These are phyloP conservation scores for Malus sieversii DNA, from an alignment of 306 rosid genomes.

Conservation along the genomic window DNA sequence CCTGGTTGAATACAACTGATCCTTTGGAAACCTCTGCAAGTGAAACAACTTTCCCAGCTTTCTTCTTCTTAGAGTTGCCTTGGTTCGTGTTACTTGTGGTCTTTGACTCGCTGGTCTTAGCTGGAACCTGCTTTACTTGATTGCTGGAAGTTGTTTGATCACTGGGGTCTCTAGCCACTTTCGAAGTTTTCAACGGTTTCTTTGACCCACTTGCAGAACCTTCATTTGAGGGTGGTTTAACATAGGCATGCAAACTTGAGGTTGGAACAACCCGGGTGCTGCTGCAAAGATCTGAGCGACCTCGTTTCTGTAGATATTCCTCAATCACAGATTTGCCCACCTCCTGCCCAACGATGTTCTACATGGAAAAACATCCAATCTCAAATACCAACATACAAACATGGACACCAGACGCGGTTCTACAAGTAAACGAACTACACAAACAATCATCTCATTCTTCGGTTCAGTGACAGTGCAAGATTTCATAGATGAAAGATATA, in stretches of 20 bases:
- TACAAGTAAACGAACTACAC: background rate
- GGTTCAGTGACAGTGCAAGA: background rate
- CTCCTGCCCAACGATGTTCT: slow-evolving; percentile 88
- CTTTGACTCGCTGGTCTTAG: slow-evolving; percentile 31
- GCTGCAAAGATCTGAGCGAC: slow-evolving; percentile 38
- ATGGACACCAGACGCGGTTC: background rate
- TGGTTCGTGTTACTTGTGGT: slow-evolving; percentile 48
- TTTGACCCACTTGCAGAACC: slow-evolving; percentile 42
- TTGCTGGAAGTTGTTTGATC: slow-evolving; percentile 17
- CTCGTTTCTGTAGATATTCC: slow-evolving; percentile 63
- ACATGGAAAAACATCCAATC: slow-evolving; percentile 15
- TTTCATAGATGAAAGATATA: background rate
- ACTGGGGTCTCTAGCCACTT: slow-evolving; percentile 26
- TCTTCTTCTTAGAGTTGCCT: slow-evolving; percentile 68
- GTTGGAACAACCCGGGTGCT: slow-evolving; percentile 31
- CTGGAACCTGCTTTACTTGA: slow-evolving; percentile 33
- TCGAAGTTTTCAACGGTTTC: slow-evolving; percentile 50
- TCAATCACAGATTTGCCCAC: slow-evolving; percentile 69
- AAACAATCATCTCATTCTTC: background rate
- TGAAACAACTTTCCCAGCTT: slow-evolving; percentile 62
- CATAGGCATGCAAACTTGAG: slow-evolving; percentile 65
- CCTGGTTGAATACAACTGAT: slow-evolving; percentile 83
- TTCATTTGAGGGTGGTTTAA: slow-evolving; percentile 68
- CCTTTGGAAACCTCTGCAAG: slow-evolving; percentile 93
- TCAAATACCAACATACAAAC: background rate